Base-by-base conservation (phyloP, 495 filamentous ascomycete species). In the Trypethelium eluteriae region DNA sequence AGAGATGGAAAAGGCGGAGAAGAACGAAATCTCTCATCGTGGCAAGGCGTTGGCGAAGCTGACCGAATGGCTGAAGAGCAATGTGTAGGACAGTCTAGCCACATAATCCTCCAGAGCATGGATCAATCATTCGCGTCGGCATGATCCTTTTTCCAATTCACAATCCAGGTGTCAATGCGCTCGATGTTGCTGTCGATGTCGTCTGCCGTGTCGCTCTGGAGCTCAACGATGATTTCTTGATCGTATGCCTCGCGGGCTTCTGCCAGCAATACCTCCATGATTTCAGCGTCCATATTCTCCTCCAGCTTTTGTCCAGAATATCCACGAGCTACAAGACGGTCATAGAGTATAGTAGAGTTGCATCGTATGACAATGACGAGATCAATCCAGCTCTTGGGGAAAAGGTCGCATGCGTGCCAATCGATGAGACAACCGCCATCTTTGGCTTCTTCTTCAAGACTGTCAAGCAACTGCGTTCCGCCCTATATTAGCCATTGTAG, bases 351-450 rank as follows among this genome's bases (percentile, higher is more conserved):
- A 39, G 83, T 87, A 36, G 89, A 87, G 63, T 91, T 86, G 64
- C 88, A 91, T 14, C 95, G 82, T 65, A 99, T 76, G 67, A 98
- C 95, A 3, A 98, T 89, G 1, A 98, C 93, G 2, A 99, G 84
- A 73, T 99, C 95, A 71, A 98, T 89, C 90, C 91, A 96, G 73
- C 88, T 87, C 74, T 89, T 85, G 34, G 95, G 93, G 74, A 99
- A 98, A 39, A 98, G 79, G 73, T 99, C 95, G 78, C 93, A 97
- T 0, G 91, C 93, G 76, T 99, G 94, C 94, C 93, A 99, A 77
- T 99, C 95, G 70, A 99, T 90, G 73, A 99, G 85, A 74, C 86
- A 89, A 16, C 95, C 95, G 67, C 95, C 95, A 36, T 83, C 75
- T 68, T 87, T 83, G 63, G 90, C 82, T 65, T 92, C 86, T 62